Evolutionary conservation across 1,284 basidiomycete species (phyloP).

Genomic region (Moesziomyces sp.): DNA sequence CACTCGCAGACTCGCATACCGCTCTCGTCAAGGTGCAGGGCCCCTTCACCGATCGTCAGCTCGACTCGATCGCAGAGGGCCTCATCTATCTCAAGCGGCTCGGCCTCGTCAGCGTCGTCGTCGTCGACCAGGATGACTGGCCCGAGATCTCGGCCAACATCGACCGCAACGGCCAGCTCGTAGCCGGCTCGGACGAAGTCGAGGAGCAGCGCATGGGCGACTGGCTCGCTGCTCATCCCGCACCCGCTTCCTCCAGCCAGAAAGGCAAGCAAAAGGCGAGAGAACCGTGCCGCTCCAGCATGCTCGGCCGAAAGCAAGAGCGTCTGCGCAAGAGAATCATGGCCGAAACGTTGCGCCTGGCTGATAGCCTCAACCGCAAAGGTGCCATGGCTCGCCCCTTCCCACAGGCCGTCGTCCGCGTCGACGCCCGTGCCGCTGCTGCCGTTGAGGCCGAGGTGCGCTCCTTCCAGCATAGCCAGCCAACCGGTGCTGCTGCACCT

Average conservation of each 20-base stretch:
- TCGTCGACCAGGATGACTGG: constrained; percentile 88
- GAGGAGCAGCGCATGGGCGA: constrained; percentile 47
- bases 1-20: constrained; percentile 72
- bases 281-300: constrained; percentile 11
- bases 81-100: constrained; percentile 95
- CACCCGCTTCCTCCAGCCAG: constrained; percentile 8
- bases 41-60: constrained; percentile 93
- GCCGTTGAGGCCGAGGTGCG: constrained; percentile 31
- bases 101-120: constrained; percentile 91
- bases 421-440: constrained; percentile 45
- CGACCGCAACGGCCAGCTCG: constrained; percentile 40
- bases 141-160: constrained; percentile 67
- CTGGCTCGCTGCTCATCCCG: constrained; percentile 51
- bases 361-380: constrained; percentile 83
- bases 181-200: constrained; percentile 45
- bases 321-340: constrained; percentile 77
- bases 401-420: constrained; percentile 55
- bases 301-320: constrained; percentile 44
- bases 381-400: constrained; percentile 88
- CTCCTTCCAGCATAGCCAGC: constrained; percentile 14
- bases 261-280: constrained; percentile 27
- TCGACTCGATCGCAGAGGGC: constrained; percentile 91
- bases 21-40: constrained; percentile 97
- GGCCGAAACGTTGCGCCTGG: constrained; percentile 73
- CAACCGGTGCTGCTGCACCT: constrained; percentile 2